These are phyloP conservation scores for Arthrobotrys entomopaga DNA, from an alignment of 2,329 filamentous ascomycete genomes.

Conservation along the genomic window DNA sequence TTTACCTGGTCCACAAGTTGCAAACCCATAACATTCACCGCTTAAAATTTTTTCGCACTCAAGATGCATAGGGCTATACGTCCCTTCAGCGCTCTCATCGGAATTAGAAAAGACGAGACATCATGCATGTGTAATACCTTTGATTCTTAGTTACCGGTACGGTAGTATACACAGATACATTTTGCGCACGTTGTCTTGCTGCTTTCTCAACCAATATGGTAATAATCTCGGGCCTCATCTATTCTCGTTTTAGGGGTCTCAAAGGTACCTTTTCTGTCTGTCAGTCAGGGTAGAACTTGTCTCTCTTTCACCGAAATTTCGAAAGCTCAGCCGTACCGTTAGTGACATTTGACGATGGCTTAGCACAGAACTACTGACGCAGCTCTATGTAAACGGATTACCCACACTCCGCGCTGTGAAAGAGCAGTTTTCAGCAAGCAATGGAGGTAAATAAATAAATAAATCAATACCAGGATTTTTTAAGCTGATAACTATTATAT, in stretches of 20 bases:
- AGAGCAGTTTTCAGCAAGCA: not conserved
- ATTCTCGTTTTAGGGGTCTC: not conserved
- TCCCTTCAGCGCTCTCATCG: slow-evolving; percentile 15
- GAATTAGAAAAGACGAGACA: slow-evolving; percentile 1
- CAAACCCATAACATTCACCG: too few relatives aligned
- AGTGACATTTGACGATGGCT: slow-evolving; percentile 20
- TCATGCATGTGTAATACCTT: not conserved
- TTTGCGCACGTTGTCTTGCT: slow-evolving; percentile 24
- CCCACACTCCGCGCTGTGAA: slow-evolving; percentile 13
- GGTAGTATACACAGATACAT: slow-evolving; percentile 19
- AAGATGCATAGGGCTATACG: slow-evolving; percentile 20
- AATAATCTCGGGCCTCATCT: too few relatives aligned
- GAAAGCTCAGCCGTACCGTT: slow-evolving; percentile 33
- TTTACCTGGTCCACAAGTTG: too few relatives aligned
- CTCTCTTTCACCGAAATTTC: too few relatives aligned
- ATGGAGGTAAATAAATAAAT: too few relatives aligned
- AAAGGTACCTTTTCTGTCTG: not conserved
- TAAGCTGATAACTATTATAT: too few relatives aligned
- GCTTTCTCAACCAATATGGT: slow-evolving; percentile 4
- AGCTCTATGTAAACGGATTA: slow-evolving; percentile 24
- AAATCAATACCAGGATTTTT: too few relatives aligned
- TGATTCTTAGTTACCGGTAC: not conserved
- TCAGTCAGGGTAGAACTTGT: too few relatives aligned
- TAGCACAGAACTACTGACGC: slow-evolving; percentile 45
- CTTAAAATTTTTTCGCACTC: not conserved